phyloP scores from a whole-genome alignment of 495 filamentous ascomycete genomes.

The Penicillium diatomitis region DNA sequence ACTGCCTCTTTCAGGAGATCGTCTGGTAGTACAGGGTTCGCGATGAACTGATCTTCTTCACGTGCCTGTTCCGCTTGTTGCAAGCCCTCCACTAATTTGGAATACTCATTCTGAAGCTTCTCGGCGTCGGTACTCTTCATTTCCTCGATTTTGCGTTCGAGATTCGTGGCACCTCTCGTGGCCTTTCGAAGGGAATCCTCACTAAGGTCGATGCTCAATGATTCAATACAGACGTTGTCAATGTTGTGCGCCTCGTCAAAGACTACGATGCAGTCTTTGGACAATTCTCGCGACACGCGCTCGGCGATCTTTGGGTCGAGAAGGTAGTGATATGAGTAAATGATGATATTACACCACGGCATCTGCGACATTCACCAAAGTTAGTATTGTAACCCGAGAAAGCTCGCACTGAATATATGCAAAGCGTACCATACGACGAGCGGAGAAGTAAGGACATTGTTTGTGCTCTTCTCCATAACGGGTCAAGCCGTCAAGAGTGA shows the following conservation, averaged over 20 bases:
- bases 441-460: conserved; percentile 96
- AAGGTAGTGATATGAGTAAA: conserved; percentile 98
- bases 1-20: conserved; percentile 67
- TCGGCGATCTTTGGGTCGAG: conserved; percentile 98
- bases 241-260: conserved; percentile 99
- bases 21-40: conserved; percentile 57
- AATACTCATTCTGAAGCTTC: conserved; percentile 90
- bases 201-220: conserved; percentile 89
- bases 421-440: conserved; percentile 74
- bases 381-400: neutral
- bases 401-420: too few relatives aligned
- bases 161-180: conserved; percentile 76
- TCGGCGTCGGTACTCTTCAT: conserved; percentile 89
- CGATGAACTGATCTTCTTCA: conserved; percentile 93
- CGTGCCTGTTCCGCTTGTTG: conserved; percentile 78
- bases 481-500: conserved; percentile 84
- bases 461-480: conserved; percentile 90
- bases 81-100: conserved; percentile 89
- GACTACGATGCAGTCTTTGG: conserved; percentile 96
- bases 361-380: conserved; percentile 45
- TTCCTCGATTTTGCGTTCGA: conserved; percentile 82
- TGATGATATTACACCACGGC: conserved; percentile 97
- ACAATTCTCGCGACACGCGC: conserved; percentile 89
- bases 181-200: conserved; percentile 88
- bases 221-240: conserved; percentile 99